Percentiles rank a stretch among this genome's conserved stretches.
These are phyloP conservation scores for Xylaria polymorpha DNA, from an alignment of 2,329 filamentous ascomycete species.

Conservation along the genomic window DNA sequence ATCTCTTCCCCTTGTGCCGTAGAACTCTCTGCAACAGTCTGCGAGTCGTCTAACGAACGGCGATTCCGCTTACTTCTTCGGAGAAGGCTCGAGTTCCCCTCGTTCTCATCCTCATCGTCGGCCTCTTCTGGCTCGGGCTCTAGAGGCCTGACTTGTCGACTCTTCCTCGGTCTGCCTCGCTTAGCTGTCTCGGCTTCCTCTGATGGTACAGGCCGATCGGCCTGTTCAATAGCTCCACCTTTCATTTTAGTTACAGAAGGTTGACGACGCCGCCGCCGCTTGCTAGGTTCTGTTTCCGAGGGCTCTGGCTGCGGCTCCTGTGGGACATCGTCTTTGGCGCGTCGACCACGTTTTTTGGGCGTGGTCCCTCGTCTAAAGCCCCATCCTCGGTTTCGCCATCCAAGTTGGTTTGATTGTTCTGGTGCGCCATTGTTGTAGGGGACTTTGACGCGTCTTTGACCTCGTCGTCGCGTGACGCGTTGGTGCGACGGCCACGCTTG, in stretches of 20 bases:
- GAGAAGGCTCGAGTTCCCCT: slow-evolving; percentile 45
- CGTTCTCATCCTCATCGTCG: slow-evolving; percentile 50
- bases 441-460: slow-evolving; percentile 45
- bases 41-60: slow-evolving; percentile 27
- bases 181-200: slow-evolving; percentile 14
- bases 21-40: slow-evolving; percentile 6
- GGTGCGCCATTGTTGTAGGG: slow-evolving; percentile 37
- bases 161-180: slow-evolving; percentile 35
- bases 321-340: slow-evolving; percentile 34
- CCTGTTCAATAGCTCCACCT: background rate
- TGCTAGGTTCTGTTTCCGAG: slow-evolving; percentile 37
- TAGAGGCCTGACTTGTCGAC: slow-evolving; percentile 24
- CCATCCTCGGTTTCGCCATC: slow-evolving; percentile 36
- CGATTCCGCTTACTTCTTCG: slow-evolving; percentile 44
- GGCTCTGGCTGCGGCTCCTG: slow-evolving; percentile 38
- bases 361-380: slow-evolving; percentile 39
- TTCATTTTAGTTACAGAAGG: slow-evolving; percentile 34
- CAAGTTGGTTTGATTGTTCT: slow-evolving; percentile 32
- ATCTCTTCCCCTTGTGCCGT: background rate
- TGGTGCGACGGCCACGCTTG: slow-evolving; percentile 57
- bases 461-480: slow-evolving; percentile 54
- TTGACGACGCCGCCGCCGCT: slow-evolving; percentile 47
- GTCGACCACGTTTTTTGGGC: slow-evolving; percentile 46
- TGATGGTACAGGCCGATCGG: slow-evolving; percentile 20
- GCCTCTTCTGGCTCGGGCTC: slow-evolving; percentile 46